Percentiles rank a stretch among this genome's conserved stretches.
phyloP scores from a whole-genome alignment of 163 green algal species.

The Picocystis sp. region DNA sequence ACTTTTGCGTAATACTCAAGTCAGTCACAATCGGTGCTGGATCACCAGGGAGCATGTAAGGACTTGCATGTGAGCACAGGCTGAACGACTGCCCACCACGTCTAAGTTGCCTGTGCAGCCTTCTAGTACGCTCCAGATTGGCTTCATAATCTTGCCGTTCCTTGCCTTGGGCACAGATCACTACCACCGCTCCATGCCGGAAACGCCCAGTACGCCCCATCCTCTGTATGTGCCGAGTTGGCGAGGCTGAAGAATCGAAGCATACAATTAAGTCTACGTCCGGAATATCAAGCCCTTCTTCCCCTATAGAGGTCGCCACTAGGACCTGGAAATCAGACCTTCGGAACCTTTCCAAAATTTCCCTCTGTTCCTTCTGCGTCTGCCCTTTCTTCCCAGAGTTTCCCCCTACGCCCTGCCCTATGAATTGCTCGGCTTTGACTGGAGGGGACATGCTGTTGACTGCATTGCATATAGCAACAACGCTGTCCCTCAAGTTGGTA shows the following conservation, averaged over 20 bases:
- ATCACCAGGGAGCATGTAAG: no score
- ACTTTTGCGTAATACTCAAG: no score
- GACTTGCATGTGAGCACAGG: no score
- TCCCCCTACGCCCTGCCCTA: constrained; percentile 35
- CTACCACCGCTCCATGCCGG: constrained; percentile 59
- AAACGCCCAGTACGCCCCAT: constrained; percentile 83
- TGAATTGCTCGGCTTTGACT: constrained; percentile 22
- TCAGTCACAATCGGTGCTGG: no score
- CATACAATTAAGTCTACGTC: constrained; percentile 83
- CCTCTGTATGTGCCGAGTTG: constrained; percentile 66
- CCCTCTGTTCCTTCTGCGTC: constrained; percentile 66
- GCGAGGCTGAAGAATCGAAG: constrained; percentile 60
- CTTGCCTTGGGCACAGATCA: constrained; percentile 50
- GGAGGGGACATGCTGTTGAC: constrained; percentile 6
- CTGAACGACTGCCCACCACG: no score
- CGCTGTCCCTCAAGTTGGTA: constrained; percentile 49
- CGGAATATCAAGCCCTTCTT: constrained; percentile 93
- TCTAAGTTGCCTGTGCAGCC: background rate
- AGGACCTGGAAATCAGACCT: constrained; percentile 62
- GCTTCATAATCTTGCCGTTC: constrained; percentile 37
- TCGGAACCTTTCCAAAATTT: constrained; percentile 50
- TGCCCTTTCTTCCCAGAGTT: constrained; percentile 15
- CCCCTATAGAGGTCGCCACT: constrained; percentile 85
- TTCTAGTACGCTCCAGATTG: background rate
- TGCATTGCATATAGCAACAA: constrained; percentile 37